Conservation (phyloP, 257 asterid genomes). For the Solanum raphanifolium region DNA sequence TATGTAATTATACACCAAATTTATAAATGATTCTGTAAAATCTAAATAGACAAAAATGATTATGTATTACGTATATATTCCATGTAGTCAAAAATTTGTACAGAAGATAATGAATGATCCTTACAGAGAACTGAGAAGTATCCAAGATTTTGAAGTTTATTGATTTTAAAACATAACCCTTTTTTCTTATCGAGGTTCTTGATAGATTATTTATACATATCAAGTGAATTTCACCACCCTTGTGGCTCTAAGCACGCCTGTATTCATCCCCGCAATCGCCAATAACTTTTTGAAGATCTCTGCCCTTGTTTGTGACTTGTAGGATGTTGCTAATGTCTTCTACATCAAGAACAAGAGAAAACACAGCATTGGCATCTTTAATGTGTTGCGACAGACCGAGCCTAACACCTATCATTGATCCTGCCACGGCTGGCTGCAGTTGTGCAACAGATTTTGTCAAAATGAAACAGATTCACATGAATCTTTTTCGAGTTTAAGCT, state of each 20-base stretch:
- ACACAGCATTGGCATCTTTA: slow-evolving; percentile 49
- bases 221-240: background rate
- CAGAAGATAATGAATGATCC: background rate
- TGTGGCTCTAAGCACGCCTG: slow-evolving; percentile 37
- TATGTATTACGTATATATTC: no score
- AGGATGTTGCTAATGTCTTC: slow-evolving; percentile 56
- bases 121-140: background rate
- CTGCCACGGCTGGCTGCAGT: slow-evolving; percentile 86
- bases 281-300: slow-evolving; percentile 59
- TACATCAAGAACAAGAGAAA: slow-evolving; percentile 69
- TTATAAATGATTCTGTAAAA: no score
- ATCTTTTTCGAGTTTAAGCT: background rate
- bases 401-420: slow-evolving; percentile 93
- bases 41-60: no score
- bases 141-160: background rate
- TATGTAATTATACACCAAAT: no score
- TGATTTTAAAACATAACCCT: background rate
- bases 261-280: slow-evolving; percentile 97
- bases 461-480: background rate
- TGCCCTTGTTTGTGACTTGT: slow-evolving; percentile 61
- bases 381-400: slow-evolving; percentile 86
- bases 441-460: background rate
- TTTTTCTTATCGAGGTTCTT: background rate
- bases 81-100: no score
- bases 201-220: background rate